A percentile compares a stretch with the other conserved stretches of the same genome.
Evolutionary conservation across 805 yeast species (phyloP).

Genomic region (Metschnikowia amazonensis): DNA sequence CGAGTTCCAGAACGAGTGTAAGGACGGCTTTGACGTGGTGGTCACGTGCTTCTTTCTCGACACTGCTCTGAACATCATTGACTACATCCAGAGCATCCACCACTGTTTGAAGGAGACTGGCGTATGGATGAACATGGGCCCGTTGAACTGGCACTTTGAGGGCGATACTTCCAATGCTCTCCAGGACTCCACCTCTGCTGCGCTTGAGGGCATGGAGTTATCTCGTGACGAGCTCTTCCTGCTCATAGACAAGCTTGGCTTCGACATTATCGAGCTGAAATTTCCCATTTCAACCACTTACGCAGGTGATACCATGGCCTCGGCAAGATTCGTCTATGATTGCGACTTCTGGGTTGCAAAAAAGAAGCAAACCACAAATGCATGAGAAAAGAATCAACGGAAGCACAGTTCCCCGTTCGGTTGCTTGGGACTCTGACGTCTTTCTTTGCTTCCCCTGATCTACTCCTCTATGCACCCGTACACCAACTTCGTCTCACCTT

Average conservation of each 20-base stretch:
- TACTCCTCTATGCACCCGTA: too few species aligned
- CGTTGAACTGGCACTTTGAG: constrained; percentile 70
- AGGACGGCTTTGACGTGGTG: constrained; percentile 39
- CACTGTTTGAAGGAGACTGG: constrained; percentile 46
- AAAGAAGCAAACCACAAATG: constrained; percentile 2
- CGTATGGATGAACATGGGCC: constrained; percentile 64
- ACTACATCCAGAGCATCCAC: constrained; percentile 48
- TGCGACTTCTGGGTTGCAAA: constrained; percentile 63
- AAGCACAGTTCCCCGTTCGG: too few species aligned
- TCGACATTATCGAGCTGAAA: constrained; percentile 44
- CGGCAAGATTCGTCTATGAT: constrained; percentile 55
- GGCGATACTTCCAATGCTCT: constrained; percentile 17
- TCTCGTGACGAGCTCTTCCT: constrained; percentile 51
- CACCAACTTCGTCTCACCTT: constrained; percentile 4
- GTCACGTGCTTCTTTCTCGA: constrained; percentile 62
- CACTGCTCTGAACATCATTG: constrained; percentile 57
- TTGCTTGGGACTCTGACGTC: too few species aligned
- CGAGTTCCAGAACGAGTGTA: constrained; percentile 30
- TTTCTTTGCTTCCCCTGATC: neutral
- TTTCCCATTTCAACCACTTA: constrained; percentile 48
- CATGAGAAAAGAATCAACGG: too few species aligned
- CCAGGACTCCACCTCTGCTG: neutral
- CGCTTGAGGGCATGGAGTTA: constrained; percentile 58
- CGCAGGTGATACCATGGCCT: constrained; percentile 45
- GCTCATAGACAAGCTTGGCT: constrained; percentile 47